Evolutionary conservation across 2,329 filamentous ascomycete species (phyloP).

Genomic region (Penicillium psychrosexuale): DNA sequence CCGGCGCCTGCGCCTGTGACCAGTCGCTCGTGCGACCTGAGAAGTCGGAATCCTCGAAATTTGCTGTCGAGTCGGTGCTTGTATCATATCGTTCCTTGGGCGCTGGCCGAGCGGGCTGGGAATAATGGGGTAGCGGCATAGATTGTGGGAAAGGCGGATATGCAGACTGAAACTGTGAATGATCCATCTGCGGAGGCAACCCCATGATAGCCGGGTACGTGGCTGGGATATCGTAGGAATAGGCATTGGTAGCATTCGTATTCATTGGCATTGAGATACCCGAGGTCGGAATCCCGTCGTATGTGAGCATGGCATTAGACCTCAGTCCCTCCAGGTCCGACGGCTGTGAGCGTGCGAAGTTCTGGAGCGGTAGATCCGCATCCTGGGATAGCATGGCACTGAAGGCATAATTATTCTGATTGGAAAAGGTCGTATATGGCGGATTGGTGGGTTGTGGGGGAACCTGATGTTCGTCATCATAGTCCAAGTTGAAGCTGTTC

Average conservation of each 20-base stretch:
- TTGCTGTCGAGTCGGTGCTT: constrained; percentile 12
- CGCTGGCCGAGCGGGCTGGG: neutral
- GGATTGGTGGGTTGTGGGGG: constrained; percentile 10
- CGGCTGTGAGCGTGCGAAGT: constrained; percentile 13
- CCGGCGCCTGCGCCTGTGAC: constrained; percentile 3
- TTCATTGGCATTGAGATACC: constrained; percentile 21
- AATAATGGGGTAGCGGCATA: constrained; percentile 8
- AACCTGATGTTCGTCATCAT: constrained; percentile 14
- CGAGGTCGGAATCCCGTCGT: constrained; percentile 21
- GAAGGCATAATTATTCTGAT: constrained; percentile 16
- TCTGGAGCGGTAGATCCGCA: constrained; percentile 15
- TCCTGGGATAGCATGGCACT: constrained; percentile 19
- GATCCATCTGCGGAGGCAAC: constrained; percentile 14
- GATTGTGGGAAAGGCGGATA: constrained; percentile 8
- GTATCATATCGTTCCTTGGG: constrained; percentile 12
- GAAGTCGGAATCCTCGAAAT: constrained; percentile 22
- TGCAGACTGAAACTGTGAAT: constrained; percentile 15
- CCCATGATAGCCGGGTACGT: constrained; percentile 22
- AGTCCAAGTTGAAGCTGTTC: constrained; percentile 16
- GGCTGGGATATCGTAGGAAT: constrained; percentile 23
- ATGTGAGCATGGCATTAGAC: constrained; percentile 27
- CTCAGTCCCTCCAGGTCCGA: constrained; percentile 19
- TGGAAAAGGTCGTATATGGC: constrained; percentile 17
- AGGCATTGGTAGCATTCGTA: constrained; percentile 19
- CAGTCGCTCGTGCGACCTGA: constrained; percentile 14